Evolutionary conservation across 2,329 filamentous ascomycete species (phyloP).

Genomic region (Curvularia hawaiiensis): DNA sequence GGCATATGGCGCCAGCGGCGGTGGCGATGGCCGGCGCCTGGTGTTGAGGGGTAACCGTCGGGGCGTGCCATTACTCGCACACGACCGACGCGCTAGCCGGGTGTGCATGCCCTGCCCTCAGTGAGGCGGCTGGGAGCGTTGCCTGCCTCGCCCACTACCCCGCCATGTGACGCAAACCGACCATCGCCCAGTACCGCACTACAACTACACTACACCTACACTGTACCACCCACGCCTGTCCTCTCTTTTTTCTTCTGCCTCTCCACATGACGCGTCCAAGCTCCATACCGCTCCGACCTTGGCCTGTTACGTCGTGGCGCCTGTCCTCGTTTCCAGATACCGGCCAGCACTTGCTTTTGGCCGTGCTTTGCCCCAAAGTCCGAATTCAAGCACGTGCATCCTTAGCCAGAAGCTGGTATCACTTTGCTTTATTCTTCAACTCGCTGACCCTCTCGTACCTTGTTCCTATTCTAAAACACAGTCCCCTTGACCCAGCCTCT

Average conservation of each 20-base stretch:
- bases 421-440: slow-evolving; percentile 10
- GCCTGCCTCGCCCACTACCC: background rate
- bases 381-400: background rate
- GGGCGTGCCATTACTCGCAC: slow-evolving; percentile 11
- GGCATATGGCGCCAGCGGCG: slow-evolving; percentile 23
- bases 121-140: background rate
- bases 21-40: slow-evolving; percentile 34
- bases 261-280: background rate
- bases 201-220: background rate
- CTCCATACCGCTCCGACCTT: background rate
- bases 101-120: background rate
- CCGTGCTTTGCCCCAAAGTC: background rate
- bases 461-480: slow-evolving; percentile 1
- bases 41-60: slow-evolving; percentile 35
- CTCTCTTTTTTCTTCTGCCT: background rate
- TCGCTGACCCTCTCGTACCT: background rate
- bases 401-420: slow-evolving; percentile 7
- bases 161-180: slow-evolving; percentile 1
- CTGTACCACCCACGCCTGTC: too few relatives aligned
- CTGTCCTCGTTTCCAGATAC: background rate
- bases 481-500: slow-evolving; percentile 1
- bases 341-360: background rate
- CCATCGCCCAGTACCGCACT: background rate
- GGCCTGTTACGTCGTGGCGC: background rate
- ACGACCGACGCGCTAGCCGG: slow-evolving; percentile 1